phyloP scores from a whole-genome alignment of 1,284 basidiomycete genomes.

The Volvariella volvacea region DNA sequence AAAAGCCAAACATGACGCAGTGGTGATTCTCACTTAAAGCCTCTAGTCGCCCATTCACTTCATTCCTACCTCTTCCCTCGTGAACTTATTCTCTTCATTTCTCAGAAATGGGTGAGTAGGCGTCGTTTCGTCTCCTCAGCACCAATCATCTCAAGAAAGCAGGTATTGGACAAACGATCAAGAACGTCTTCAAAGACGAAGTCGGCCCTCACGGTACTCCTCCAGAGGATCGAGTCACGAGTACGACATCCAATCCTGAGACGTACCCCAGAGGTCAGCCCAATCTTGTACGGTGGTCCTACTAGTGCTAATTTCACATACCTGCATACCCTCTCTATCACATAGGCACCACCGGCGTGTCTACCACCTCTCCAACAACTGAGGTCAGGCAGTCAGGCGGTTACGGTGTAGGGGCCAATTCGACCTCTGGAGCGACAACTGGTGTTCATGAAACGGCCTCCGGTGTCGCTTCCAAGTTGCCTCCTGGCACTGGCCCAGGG shows the following conservation, averaged over 20 bases:
- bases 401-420: neutral
- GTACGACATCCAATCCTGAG: neutral
- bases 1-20: too few species aligned
- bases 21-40: too few species aligned
- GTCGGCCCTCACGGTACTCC: neutral
- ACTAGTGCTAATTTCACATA: too few species aligned
- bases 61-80: too few species aligned
- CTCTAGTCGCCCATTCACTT: too few species aligned
- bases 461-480: slow-evolving; percentile 8
- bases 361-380: neutral
- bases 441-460: neutral
- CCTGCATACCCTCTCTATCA: too few species aligned
- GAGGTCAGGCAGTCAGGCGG: neutral
- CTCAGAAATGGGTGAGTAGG: too few species aligned
- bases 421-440: neutral
- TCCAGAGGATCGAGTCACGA: neutral
- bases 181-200: slow-evolving; percentile 3
- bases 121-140: too few species aligned
- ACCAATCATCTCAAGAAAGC: too few species aligned
- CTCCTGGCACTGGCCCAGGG: slow-evolving; percentile 13
- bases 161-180: slow-evolving; percentile 6
- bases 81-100: too few species aligned
- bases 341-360: neutral
- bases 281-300: too few species aligned
- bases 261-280: too few species aligned